Conservation (phyloP, 768 basidiomycete genomes). For the Tulasnella sp. region DNA sequence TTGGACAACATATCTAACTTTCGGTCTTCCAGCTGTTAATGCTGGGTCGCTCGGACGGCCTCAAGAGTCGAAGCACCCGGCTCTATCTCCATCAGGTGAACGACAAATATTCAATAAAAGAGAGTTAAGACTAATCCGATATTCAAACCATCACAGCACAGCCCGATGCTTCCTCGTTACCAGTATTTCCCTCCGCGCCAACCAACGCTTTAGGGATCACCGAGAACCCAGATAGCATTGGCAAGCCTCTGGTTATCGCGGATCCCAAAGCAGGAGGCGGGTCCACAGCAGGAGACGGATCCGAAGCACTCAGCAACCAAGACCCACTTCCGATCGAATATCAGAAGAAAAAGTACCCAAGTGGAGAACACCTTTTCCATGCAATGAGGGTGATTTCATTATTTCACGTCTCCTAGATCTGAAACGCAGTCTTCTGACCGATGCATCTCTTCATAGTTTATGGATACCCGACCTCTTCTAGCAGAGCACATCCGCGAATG, state of each 20-base stretch:
- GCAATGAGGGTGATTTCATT: neutral
- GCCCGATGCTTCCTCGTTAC: neutral
- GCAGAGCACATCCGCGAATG: constrained; percentile 8
- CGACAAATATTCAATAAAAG: no score
- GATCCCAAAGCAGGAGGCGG: neutral
- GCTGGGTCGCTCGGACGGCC: neutral
- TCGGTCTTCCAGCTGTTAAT: neutral
- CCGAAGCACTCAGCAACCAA: neutral
- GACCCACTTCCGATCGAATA: neutral
- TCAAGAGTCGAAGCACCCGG: neutral
- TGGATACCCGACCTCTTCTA: neutral
- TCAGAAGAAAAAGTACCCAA: neutral
- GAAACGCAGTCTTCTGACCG: neutral
- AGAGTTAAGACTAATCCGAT: no score
- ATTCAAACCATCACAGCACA: neutral
- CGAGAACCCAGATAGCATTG: neutral
- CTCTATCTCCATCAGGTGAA: neutral
- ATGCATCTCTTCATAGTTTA: neutral
- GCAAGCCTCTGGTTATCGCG: neutral
- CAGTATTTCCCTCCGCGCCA: neutral
- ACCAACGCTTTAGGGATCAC: neutral
- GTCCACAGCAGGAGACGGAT: neutral
- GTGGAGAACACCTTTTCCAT: neutral
- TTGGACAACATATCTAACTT: neutral
- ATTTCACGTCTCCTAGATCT: neutral